Conservation (phyloP, 1,284 basidiomycete species). For the Singerocomus inundabilis region DNA sequence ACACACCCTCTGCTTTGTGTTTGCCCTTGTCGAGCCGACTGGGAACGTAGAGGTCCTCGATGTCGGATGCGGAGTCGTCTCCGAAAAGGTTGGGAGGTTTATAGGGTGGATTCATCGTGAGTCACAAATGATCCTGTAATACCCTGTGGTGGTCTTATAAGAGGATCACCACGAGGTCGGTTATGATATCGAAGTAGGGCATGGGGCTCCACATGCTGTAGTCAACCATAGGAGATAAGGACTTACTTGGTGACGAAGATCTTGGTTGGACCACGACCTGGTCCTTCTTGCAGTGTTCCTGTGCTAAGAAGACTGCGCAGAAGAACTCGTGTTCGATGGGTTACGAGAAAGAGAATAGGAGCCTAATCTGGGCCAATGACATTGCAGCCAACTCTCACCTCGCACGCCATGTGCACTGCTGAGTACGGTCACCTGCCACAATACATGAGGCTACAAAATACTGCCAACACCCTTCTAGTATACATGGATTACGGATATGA, state of each 20-base stretch:
- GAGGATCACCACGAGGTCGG: slow-evolving; percentile 8
- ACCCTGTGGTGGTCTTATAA: slow-evolving; percentile 2
- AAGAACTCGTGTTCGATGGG: slow-evolving; percentile 6
- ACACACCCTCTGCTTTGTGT: slow-evolving; percentile 20
- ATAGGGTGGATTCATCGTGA: slow-evolving; percentile 10
- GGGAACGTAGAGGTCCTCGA: not conserved
- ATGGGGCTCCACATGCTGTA: slow-evolving; percentile 6
- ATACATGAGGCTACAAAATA: not conserved
- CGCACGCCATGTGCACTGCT: no score
- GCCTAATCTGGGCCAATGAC: not conserved
- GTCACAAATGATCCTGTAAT: not conserved
- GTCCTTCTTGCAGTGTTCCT: slow-evolving; percentile 9
- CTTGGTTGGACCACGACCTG: not conserved
- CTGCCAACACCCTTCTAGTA: no score
- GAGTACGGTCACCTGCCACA: no score
- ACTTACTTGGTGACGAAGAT: slow-evolving; percentile 13
- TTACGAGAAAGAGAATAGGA: not conserved
- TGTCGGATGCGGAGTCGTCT: not conserved
- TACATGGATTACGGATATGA: no score
- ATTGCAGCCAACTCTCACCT: not conserved
- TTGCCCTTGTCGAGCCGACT: slow-evolving; percentile 24
- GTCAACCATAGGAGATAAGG: not conserved
- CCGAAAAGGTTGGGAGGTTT: slow-evolving; percentile 20
- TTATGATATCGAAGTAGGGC: not conserved
- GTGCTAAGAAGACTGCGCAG: slow-evolving; percentile 1